Evolutionary conservation across 1,284 basidiomycete species (phyloP).

Genomic region (Sutorius eximius): DNA sequence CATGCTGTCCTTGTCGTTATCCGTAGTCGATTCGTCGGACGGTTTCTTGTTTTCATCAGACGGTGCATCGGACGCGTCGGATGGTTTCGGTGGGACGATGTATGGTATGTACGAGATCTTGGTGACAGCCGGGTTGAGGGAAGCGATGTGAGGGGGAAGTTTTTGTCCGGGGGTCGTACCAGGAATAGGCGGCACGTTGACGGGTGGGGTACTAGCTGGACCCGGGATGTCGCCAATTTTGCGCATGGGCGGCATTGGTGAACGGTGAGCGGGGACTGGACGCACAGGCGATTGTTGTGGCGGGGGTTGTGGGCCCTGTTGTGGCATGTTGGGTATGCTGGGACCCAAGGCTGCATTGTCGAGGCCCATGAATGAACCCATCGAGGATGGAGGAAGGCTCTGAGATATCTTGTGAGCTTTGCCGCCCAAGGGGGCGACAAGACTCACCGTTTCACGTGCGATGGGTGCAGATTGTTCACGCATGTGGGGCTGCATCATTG

Average conservation of each 20-base stretch:
- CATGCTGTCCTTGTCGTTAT: conserved; percentile 22
- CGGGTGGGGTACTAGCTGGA: conserved; percentile 16
- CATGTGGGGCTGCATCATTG: conserved; percentile 28
- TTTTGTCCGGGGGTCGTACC: conserved; percentile 33
- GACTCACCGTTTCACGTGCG: conserved; percentile 28
- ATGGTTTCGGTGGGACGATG: conserved; percentile 17
- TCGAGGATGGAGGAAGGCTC: conserved; percentile 26
- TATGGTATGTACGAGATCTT: conserved; percentile 34
- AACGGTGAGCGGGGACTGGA: conserved; percentile 20
- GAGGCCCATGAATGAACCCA: conserved; percentile 27
- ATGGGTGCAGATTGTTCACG: conserved; percentile 26
- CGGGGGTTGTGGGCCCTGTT: conserved; percentile 31
- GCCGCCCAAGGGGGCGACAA: neutral
- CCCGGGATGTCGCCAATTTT: conserved; percentile 26
- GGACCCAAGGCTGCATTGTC: conserved; percentile 18
- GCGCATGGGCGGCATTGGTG: conserved; percentile 26
- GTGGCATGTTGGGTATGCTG: conserved; percentile 15
- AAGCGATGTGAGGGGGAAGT: conserved; percentile 35
- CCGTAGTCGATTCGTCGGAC: conserved; percentile 8
- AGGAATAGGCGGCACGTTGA: conserved; percentile 27
- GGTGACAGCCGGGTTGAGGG: conserved; percentile 36
- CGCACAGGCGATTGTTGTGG: conserved; percentile 30
- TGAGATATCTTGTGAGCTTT: conserved; percentile 8
- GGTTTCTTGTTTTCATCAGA: conserved; percentile 30
- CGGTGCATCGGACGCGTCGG: conserved; percentile 18